These are phyloP conservation scores for Heliamphora exappendiculata DNA, from an alignment of 148 eudicot species.

Conservation along the genomic window DNA sequence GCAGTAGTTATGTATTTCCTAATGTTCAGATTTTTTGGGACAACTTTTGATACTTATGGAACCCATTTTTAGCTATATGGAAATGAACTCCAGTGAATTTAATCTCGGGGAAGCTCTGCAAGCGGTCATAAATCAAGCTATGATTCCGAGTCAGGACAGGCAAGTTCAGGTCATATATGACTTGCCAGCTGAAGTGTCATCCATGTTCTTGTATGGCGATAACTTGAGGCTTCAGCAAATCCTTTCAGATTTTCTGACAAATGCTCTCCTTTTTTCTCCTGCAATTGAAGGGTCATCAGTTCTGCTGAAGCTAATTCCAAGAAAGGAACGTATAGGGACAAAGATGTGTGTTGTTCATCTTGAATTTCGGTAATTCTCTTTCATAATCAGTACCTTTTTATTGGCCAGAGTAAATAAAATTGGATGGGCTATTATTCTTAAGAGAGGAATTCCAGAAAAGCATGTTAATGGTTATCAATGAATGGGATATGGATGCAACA, in stretches of 20 bases:
- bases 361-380: slow-evolving; percentile 59
- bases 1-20: background rate
- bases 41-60: slow-evolving; percentile 10
- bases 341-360: slow-evolving; percentile 66
- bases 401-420: background rate
- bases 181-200: slow-evolving; percentile 48
- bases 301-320: slow-evolving; percentile 39
- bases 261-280: slow-evolving; percentile 59
- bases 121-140: slow-evolving; percentile 69
- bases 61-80: slow-evolving; percentile 56
- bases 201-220: slow-evolving; percentile 60
- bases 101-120: slow-evolving; percentile 66
- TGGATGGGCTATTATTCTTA: background rate
- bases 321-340: slow-evolving; percentile 50
- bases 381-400: background rate
- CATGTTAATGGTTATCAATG: background rate
- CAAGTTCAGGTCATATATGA: slow-evolving; percentile 51
- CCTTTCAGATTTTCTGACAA: slow-evolving; percentile 69
- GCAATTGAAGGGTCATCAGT: slow-evolving; percentile 55
- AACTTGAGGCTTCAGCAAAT: slow-evolving; percentile 84
- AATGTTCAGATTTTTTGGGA: background rate
- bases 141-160: slow-evolving; percentile 54
- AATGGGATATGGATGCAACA: background rate
- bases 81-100: slow-evolving; percentile 45
- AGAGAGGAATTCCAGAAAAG: background rate